Conservation (phyloP, 129 eudicot species). For the Heracleum sosnowskyi region DNA sequence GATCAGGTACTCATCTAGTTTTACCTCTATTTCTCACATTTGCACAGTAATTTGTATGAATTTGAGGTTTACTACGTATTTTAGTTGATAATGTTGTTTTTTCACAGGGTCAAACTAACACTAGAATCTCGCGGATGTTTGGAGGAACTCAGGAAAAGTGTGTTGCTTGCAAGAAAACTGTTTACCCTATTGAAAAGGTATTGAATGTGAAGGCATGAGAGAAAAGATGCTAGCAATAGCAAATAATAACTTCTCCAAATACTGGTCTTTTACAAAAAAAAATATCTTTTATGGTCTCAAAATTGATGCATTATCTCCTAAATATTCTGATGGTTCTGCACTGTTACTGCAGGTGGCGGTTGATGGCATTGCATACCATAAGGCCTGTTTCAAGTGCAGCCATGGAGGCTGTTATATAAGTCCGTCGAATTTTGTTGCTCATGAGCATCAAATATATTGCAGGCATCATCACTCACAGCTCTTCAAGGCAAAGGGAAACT, state of each 20-base stretch:
- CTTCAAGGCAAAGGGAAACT: conserved; percentile 60
- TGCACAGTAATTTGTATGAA: not conserved
- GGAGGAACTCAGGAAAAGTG: conserved; percentile 75
- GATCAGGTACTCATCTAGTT: conserved; percentile 39
- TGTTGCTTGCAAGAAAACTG: conserved; percentile 67
- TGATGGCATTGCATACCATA: conserved; percentile 60
- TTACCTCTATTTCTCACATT: not conserved
- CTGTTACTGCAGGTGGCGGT: conserved; percentile 44
- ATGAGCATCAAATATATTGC: conserved; percentile 62
- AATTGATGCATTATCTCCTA: not conserved
- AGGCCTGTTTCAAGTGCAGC: conserved; percentile 56
- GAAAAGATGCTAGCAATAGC: not conserved
- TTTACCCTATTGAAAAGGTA: conserved; percentile 71
- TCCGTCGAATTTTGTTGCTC: conserved; percentile 61
- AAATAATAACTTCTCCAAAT: not conserved
- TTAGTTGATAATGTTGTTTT: not conserved
- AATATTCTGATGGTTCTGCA: not conserved
- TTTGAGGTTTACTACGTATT: not conserved
- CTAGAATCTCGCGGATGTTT: conserved; percentile 52
- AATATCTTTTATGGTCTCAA: not conserved
- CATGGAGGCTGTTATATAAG: conserved; percentile 64
- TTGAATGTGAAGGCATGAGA: not conserved
- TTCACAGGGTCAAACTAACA: conserved; percentile 50
- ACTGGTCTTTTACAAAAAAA: not conserved
- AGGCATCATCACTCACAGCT: conserved; percentile 62